A percentile compares a stretch with the other conserved stretches of the same genome.
These are phyloP conservation scores for Eragrostis curvula DNA, from an alignment of 176 grass and related monocot species.

Conservation along the genomic window DNA sequence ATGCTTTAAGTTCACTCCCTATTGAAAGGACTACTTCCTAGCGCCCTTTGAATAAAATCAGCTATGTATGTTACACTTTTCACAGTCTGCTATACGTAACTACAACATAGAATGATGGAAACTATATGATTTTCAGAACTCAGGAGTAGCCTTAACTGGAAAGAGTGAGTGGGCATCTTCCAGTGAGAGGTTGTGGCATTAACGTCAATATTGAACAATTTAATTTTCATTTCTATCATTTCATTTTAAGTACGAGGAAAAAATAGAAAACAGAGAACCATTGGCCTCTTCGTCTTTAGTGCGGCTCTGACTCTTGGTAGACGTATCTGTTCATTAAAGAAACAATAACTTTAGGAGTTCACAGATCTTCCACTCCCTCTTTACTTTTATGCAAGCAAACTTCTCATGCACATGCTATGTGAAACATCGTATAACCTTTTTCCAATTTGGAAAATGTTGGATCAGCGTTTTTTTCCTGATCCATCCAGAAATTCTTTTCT, in stretches of 20 bases:
- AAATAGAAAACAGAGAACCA: neutral
- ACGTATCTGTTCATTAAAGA: neutral
- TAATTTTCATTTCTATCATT: conserved; percentile 6
- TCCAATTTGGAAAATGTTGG: too few relatives aligned
- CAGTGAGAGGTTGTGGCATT: conserved; percentile 23
- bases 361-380: neutral
- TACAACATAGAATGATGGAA: neutral
- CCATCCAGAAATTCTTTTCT: conserved; percentile 42
- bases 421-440: conserved; percentile 40
- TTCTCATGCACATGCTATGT: conserved; percentile 36
- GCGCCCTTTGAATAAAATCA: conserved; percentile 3
- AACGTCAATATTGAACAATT: neutral
- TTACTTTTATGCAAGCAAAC: neutral
- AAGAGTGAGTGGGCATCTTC: conserved; percentile 17
- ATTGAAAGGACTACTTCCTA: conserved; percentile 16
- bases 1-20: neutral
- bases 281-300: neutral
- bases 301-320: conserved; percentile 17
- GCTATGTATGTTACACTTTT: conserved; percentile 8
- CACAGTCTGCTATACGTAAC: neutral
- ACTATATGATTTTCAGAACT: conserved; percentile 2
- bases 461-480: conserved; percentile 44
- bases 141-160: conserved; percentile 2
- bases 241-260: conserved; percentile 2
- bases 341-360: conserved; percentile 24